Conservation (phyloP, 164 flowering plant species). For the Nelumbo lutea region DNA sequence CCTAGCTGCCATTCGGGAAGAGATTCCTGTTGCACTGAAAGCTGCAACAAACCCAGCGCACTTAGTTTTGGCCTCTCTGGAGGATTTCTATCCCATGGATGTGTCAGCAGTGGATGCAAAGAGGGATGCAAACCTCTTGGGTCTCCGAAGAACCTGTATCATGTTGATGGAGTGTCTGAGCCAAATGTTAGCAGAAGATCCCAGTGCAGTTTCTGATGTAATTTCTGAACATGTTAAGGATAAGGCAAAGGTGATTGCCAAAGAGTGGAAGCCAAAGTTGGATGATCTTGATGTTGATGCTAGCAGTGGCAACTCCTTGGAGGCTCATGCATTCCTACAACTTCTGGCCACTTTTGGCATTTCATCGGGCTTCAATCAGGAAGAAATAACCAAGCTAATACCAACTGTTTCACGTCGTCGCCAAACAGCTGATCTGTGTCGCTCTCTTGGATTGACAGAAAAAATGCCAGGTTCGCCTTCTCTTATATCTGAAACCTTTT, state of each 20-base stretch:
- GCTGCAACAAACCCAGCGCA: slow-evolving; percentile 63
- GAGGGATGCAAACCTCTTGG: slow-evolving; percentile 51
- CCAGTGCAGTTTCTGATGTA: slow-evolving; percentile 40
- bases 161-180: slow-evolving; percentile 57
- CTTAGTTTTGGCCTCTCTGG: slow-evolving; percentile 61
- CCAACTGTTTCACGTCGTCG: slow-evolving; percentile 53
- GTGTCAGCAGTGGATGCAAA: slow-evolving; percentile 30
- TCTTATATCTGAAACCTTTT: slow-evolving; percentile 18
- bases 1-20: slow-evolving; percentile 36
- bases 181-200: slow-evolving; percentile 46
- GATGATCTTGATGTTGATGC: slow-evolving; percentile 37
- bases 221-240: slow-evolving; percentile 54
- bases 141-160: slow-evolving; percentile 56
- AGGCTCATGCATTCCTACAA: slow-evolving; percentile 70
- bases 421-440: slow-evolving; percentile 75
- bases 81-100: slow-evolving; percentile 53
- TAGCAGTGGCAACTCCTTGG: slow-evolving; percentile 61
- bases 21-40: slow-evolving; percentile 63
- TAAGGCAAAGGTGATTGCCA: slow-evolving; percentile 76
- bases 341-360: slow-evolving; percentile 66
- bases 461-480: slow-evolving; percentile 84
- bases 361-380: slow-evolving; percentile 72
- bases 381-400: slow-evolving; percentile 73
- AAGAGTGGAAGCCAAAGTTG: slow-evolving; percentile 71
- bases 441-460: slow-evolving; percentile 62